A percentile compares a stretch with the other conserved stretches of the same genome.
Evolutionary conservation across 306 rosid species (phyloP).

Genomic region (Prosopis cineraria): DNA sequence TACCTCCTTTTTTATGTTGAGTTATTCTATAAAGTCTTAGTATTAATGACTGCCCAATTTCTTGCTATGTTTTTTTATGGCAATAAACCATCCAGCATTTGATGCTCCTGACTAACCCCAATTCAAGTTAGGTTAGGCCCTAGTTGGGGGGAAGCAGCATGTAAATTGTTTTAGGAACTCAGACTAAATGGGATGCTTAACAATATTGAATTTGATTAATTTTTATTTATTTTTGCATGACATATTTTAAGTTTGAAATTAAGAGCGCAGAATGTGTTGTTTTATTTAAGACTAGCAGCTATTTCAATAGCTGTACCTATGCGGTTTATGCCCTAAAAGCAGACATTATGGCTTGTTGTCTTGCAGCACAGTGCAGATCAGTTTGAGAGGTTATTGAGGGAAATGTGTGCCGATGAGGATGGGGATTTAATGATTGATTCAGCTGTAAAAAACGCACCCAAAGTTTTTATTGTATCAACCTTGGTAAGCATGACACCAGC

Average conservation of each 20-base stretch:
- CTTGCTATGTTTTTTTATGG: background rate
- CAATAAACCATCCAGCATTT: background rate
- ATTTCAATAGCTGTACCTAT: conserved; percentile 21
- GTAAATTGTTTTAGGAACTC: background rate
- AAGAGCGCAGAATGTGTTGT: conserved; percentile 25
- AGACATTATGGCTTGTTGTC: conserved; percentile 43
- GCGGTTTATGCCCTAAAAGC: conserved; percentile 33
- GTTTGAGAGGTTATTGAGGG: conserved; percentile 88
- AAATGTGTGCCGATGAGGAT: conserved; percentile 93
- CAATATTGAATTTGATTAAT: background rate
- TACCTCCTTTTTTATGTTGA: conserved; percentile 12
- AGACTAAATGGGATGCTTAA: conserved; percentile 16
- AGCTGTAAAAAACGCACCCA: conserved; percentile 83
- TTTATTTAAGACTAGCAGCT: conserved; percentile 9
- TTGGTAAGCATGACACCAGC: conserved; percentile 95
- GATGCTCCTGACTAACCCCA: background rate
- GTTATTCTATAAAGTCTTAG: background rate
- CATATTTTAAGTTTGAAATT: conserved; percentile 15
- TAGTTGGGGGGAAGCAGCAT: background rate
- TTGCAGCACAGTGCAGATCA: conserved; percentile 99
- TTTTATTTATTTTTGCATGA: background rate
- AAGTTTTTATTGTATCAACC: conserved; percentile 97
- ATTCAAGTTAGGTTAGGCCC: background rate
- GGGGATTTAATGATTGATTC: conserved; percentile 96
- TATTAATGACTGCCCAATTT: background rate